Evolutionary conservation across 192 early-diverging fungal species (phyloP), one percentile per base, ranked within the genome.

Genomic region (Podila verticillata): DNA sequence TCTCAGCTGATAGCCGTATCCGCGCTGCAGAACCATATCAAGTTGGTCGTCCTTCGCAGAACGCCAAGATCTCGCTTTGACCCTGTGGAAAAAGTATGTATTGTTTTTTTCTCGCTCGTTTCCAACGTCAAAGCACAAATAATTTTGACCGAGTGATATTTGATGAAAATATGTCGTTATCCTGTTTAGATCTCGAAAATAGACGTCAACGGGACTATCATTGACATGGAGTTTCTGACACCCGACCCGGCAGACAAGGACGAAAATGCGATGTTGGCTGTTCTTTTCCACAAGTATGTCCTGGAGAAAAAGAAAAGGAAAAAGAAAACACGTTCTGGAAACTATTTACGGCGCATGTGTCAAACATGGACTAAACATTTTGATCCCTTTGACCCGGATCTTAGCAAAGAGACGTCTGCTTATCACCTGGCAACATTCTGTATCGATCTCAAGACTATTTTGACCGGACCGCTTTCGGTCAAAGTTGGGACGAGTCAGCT

Each of bases 401-500:
- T 26, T 51, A 80, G 77, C 47, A 63, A 64, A 29, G 66, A 58
- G 0, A 57, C 70, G 0, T 54, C 51, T 1, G 51, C n/a, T 22
- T 61, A 80, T 39, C 70, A 80, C n/a, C 62, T 80, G 20, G 70
- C 70, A 15, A 80, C 77, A 8, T 80, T 80, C 32, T 65, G 64
- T n/a, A 80, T 80, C 26, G 64, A 57, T 4, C 60, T 68, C 44
- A 39, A 49, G 13, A 69, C 44, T 39, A 30, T 59, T 10, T 8
- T 39, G 12, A 28, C 36, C 7, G 34, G 74, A 5, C 31, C 65
- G 7, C 31, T 72, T 3, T 58, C 70, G 22, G 65, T 80, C n/a
- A 48, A 68, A 32, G 32, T 72, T 7, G 77, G 77, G 3, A 72
- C 68, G 7, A 80, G 77, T 28, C 60, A 72, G 36, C 39, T 80